Evolutionary conservation across 78 protist species (phyloP).

Genomic region (Trichosphaerium sp.): DNA sequence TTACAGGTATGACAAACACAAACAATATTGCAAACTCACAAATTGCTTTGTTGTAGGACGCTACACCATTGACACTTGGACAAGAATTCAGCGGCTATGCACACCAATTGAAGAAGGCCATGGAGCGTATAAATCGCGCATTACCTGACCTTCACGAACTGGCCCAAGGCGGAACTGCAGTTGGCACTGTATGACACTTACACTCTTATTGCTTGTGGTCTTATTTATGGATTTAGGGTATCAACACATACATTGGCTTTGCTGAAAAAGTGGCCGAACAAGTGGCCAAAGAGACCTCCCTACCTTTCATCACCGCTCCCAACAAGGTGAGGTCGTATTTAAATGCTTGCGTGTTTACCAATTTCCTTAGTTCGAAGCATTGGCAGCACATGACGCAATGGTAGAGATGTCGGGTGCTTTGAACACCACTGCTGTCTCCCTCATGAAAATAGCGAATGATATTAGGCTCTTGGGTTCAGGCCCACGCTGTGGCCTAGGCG

Average conservation of each 20-base stretch:
- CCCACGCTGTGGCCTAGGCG: constrained; percentile 91
- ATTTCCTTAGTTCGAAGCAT: constrained; percentile 55
- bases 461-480: constrained; percentile 80
- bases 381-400: constrained; percentile 82
- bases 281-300: constrained; percentile 58
- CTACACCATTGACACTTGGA: constrained; percentile 84
- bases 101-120: constrained; percentile 61
- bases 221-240: constrained; percentile 16
- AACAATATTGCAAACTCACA: not conserved
- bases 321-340: constrained; percentile 67
- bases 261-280: constrained; percentile 48
- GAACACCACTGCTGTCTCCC: constrained; percentile 65
- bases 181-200: constrained; percentile 71
- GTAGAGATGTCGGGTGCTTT: constrained; percentile 71
- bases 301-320: constrained; percentile 72
- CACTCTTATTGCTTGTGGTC: not conserved
- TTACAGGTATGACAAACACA: constrained; percentile 17
- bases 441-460: constrained; percentile 90
- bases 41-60: constrained; percentile 52
- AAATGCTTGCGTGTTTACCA: not conserved
- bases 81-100: constrained; percentile 84
- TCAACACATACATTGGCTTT: constrained; percentile 74
- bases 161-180: constrained; percentile 94
- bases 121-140: constrained; percentile 35
- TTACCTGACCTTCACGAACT: constrained; percentile 57